Evolutionary conservation across 805 yeast genomes (phyloP), one percentile per base, ranked within the genome.

Genomic region (Saccharomycopsis schoenii): DNA sequence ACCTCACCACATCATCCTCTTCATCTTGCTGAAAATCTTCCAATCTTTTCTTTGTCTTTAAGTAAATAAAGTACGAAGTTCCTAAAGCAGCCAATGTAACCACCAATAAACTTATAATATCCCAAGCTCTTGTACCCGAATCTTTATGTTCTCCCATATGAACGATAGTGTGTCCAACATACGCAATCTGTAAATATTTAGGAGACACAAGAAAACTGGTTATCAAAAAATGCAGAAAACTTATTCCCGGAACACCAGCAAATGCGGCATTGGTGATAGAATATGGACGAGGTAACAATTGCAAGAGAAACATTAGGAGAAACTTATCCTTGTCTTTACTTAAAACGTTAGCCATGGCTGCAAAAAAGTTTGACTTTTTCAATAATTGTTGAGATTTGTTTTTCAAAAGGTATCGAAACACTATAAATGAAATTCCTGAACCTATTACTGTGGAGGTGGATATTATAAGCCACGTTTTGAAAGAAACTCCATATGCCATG

Each of bases 201-300:
- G 98, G 98, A 0, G 96, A 83, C 1, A 96, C 83, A 40, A 89
- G 70, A 0, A 83, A 65, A 25, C 91, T 85, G 0, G 97, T 96
- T 39, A 85, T 68, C 1, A 84, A 74, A 70, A 87, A 93, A 29
- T 84, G 83, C 51, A 72, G 63, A 1, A 84, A 73, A 0, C 85
- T 76, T 12, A 93, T 78, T 17, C 89, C 87, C 0, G 96, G 97
- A 14, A 93, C 81, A 1, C 96, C 86, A 10, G 96, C 94, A 66
- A 94, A 77, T 0, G 96, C 97, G 3, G 97, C 97, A 68, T 93
- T 93, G 0, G 94, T 86, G 39, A 93, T 75, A 1, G 97, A 90
- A 70, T 91, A 94, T 0, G 98, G 98, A 67, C 93, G 80, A 0
- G 99, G 99, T 67, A 97, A 90, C 61, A 93, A 72, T 60, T 97